These are phyloP conservation scores for Casaregolazyma suthepensis DNA, from an alignment of 1,139 yeast species.

Conservation along the genomic window DNA sequence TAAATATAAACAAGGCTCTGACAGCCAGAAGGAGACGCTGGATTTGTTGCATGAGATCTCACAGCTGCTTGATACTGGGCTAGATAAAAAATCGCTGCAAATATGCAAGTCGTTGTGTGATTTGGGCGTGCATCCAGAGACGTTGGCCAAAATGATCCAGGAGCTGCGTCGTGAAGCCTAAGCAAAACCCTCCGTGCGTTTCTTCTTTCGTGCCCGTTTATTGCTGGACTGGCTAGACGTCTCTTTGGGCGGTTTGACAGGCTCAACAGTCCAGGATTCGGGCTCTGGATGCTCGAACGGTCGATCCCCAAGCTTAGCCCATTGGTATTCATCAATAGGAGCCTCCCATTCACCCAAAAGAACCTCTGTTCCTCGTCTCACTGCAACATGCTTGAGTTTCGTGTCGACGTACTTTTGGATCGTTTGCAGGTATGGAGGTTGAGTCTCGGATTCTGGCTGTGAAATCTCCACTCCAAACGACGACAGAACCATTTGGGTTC, in stretches of 20 bases:
- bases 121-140: slow-evolving; percentile 27
- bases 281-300: neutral
- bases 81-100: slow-evolving; percentile 23
- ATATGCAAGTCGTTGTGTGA: slow-evolving; percentile 25
- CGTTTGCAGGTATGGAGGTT: neutral
- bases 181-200: slow-evolving; percentile 19
- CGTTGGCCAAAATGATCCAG: slow-evolving; percentile 22
- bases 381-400: neutral
- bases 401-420: neutral
- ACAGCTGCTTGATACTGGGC: slow-evolving; percentile 26
- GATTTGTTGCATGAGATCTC: slow-evolving; percentile 25
- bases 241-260: neutral
- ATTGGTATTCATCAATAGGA: slow-evolving; percentile 14
- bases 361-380: slow-evolving; percentile 8
- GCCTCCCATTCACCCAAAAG: slow-evolving; percentile 22
- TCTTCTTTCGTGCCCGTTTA: slow-evolving; percentile 10
- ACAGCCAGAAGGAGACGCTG: neutral
- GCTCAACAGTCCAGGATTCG: neutral
- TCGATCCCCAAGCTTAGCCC: slow-evolving; percentile 17
- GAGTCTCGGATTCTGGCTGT: slow-evolving; percentile 1
- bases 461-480: slow-evolving; percentile 16
- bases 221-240: neutral
- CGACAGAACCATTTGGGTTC: slow-evolving; percentile 17
- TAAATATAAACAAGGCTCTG: neutral
- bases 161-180: slow-evolving; percentile 7